A percentile compares a stretch with the other conserved stretches of the same genome.
Evolutionary conservation across 345 rosid species (phyloP).

Genomic region (Eucalyptus sp.): DNA sequence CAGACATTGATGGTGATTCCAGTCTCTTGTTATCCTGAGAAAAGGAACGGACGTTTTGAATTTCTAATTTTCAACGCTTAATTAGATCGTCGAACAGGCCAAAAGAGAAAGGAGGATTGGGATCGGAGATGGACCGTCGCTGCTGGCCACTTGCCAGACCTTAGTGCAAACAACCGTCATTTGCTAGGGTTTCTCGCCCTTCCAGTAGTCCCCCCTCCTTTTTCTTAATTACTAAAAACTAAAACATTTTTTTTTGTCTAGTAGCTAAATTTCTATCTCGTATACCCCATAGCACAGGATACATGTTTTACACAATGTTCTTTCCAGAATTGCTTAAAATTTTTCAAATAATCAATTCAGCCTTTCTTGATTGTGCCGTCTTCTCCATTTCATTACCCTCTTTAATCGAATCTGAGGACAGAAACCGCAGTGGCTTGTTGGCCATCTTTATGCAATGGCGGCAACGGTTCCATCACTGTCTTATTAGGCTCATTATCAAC

Average conservation of each 20-base stretch:
- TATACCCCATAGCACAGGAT: not conserved
- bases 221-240: not conserved
- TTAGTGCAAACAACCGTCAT: not conserved
- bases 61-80: not conserved
- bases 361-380: not conserved
- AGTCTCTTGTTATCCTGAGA: not conserved
- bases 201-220: not conserved
- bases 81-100: not conserved
- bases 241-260: too few species aligned
- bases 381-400: not conserved
- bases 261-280: not conserved
- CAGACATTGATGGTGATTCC: not conserved
- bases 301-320: not conserved
- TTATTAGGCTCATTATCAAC: not conserved
- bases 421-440: not conserved
- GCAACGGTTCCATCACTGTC: accelerated
- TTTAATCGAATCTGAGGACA: not conserved
- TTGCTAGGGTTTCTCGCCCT: not conserved
- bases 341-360: not conserved
- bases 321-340: not conserved
- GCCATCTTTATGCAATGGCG: not conserved
- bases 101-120: not conserved
- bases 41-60: not conserved
- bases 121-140: not conserved
- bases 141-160: not conserved